Base-by-base conservation (phyloP, 164 flowering plant genomes). In the Tinospora cordifolia region DNA sequence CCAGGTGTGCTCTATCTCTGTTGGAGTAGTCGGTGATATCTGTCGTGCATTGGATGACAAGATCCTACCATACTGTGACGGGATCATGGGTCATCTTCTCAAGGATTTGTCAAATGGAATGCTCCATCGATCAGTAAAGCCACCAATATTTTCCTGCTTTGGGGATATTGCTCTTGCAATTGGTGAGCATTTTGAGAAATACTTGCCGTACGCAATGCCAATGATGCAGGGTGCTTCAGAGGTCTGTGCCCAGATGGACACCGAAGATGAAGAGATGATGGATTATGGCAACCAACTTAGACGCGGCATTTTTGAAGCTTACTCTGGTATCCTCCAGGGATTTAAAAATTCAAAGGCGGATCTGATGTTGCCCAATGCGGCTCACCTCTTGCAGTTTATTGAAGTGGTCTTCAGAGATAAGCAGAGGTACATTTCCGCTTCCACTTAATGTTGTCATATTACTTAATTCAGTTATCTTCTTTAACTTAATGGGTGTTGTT, bases 151-250 rank as follows among this genome's bases (percentile, higher is more conserved):
- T 75, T 88, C 95, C 39, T 90, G 89, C 84, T 88, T 91, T 82
- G 97, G 97, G 26, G 97, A 91, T 74, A 85, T 91, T 75, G 97
- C 88, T 65, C 87, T 91, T 36, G 95, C 97, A 17, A 90, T 91
- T 34, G 87, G 90, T 14, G 86, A 79, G 41, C 82, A 87, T 40
- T 91, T 91, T 75, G 93, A 87, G 77, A 91, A 88, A 78, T 91
- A 90, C 71, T 79, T 87, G 24, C 76, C 78, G 0, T 80, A 80
- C 79, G 88, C 91, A 11, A 69, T 89, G 51, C 85, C 84, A 17
- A 87, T 88, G 87, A 79, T 90, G 87, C 87, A 88, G 68, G 84
- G 84, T 38, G 97, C 97, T 25, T 79, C 91, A 9, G 86, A 84
- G 77, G 19, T 87, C n/a, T 87, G 87, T 85, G 91, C 90, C 1